These are phyloP conservation scores for Yamadazyma mexicana DNA, from an alignment of 1,139 yeast species.

Conservation along the genomic window DNA sequence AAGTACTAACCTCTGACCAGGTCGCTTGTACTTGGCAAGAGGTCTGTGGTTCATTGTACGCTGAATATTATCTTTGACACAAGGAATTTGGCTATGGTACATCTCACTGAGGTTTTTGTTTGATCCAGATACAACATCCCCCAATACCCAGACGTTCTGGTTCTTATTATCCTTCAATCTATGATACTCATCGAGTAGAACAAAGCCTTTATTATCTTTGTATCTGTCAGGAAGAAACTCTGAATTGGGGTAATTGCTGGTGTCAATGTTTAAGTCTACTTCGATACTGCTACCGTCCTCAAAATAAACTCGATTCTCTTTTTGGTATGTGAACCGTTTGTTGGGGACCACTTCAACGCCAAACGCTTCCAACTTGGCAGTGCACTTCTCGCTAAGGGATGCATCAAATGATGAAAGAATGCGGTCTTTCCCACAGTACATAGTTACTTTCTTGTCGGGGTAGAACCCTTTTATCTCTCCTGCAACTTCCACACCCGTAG, in stretches of 20 bases:
- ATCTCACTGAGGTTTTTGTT: conserved; percentile 26
- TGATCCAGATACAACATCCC: conserved; percentile 31
- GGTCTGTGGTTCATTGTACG: not conserved
- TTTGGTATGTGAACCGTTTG: conserved; percentile 6
- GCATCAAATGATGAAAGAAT: conserved; percentile 23
- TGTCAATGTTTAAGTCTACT: conserved; percentile 32
- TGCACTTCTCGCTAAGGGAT: conserved; percentile 17
- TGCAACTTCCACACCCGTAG: conserved; percentile 41
- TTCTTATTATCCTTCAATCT: conserved; percentile 22
- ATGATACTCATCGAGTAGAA: conserved; percentile 26
- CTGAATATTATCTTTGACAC: conserved; percentile 14
- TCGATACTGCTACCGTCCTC: conserved; percentile 17
- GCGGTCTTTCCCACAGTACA: conserved; percentile 27
- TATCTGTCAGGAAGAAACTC: conserved; percentile 13
- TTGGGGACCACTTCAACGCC: conserved; percentile 29
- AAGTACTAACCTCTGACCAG: conserved; percentile 14
- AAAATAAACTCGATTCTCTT: conserved; percentile 10
- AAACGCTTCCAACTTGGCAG: conserved; percentile 20
- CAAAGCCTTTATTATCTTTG: conserved; percentile 21
- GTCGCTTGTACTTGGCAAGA: not conserved
- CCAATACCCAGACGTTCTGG: conserved; percentile 29
- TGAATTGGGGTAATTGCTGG: conserved; percentile 21
- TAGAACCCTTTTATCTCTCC: conserved; percentile 32
- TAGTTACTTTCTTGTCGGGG: conserved; percentile 21
- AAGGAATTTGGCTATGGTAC: conserved; percentile 21